A percentile compares a stretch with the other conserved stretches of the same genome.
phyloP scores from a whole-genome alignment of 2,329 filamentous ascomycete genomes.

The Colletotrichum sp. region DNA sequence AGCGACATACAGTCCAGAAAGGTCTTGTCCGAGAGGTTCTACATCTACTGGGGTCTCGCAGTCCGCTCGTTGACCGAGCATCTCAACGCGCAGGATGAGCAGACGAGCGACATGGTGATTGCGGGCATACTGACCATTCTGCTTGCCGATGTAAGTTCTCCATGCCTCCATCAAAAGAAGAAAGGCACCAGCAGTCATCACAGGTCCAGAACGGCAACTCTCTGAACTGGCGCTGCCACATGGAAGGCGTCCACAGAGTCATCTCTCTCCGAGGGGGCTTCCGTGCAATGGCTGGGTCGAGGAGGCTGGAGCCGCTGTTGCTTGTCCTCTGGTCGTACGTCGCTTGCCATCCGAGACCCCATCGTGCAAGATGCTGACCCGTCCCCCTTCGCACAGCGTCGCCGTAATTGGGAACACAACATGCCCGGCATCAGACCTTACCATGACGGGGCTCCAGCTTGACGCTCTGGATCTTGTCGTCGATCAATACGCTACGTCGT shows the following conservation, averaged over 20 bases:
- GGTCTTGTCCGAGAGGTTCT: conserved; percentile 29
- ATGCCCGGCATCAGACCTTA: conserved; percentile 35
- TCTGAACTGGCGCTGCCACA: conserved; percentile 37
- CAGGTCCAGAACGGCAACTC: conserved; percentile 37
- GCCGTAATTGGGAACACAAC: conserved; percentile 40
- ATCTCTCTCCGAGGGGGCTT: conserved; percentile 38
- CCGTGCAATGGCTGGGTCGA: conserved; percentile 2
- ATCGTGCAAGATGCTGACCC: conserved; percentile 8
- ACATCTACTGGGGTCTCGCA: conserved; percentile 33
- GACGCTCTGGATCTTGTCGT: conserved; percentile 30
- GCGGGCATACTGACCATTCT: conserved; percentile 36
- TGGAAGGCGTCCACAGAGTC: conserved; percentile 35
- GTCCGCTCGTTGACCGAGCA: conserved; percentile 33
- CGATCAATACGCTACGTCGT: conserved; percentile 18
- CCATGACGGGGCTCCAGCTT: conserved; percentile 26
- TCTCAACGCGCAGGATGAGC: conserved; percentile 25
- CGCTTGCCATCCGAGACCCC: not conserved
- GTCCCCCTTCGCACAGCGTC: conserved; percentile 26
- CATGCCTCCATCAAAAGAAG: not conserved
- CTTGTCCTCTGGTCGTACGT: conserved; percentile 30
- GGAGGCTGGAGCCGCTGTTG: conserved; percentile 27
- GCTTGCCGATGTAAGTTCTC: conserved; percentile 33
- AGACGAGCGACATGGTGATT: conserved; percentile 30
- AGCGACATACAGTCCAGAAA: conserved; percentile 11
- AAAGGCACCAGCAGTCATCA: not conserved